Percentiles rank a stretch among this genome's conserved stretches.
Evolutionary conservation across 345 rosid genomes (phyloP).

Genomic region (Eutrema yunnanense): DNA sequence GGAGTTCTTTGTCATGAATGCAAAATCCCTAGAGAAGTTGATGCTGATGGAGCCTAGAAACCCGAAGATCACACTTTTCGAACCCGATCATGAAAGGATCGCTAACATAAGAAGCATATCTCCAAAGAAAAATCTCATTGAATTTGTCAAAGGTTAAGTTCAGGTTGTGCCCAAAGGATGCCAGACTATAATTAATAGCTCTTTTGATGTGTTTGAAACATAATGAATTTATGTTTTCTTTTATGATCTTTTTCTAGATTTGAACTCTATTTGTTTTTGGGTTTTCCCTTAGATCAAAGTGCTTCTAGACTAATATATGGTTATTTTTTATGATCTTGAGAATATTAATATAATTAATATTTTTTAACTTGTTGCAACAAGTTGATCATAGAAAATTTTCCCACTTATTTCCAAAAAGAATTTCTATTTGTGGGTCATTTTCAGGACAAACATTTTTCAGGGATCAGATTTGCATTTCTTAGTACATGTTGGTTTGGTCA

Average conservation of each 20-base stretch:
- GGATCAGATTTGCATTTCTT: too few relatives aligned
- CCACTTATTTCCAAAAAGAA: too few relatives aligned
- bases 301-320: not conserved
- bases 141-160: not conserved
- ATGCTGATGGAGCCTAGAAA: not conserved
- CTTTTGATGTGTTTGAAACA: not conserved
- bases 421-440: too few relatives aligned
- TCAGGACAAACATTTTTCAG: too few relatives aligned
- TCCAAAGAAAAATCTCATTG: not conserved
- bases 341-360: too few relatives aligned
- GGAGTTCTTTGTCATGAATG: not conserved
- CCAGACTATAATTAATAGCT: not conserved
- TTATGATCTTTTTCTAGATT: not conserved
- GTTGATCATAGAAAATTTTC: too few relatives aligned
- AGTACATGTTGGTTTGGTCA: too few relatives aligned
- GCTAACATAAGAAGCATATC: not conserved
- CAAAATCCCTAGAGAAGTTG: not conserved
- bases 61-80: too few relatives aligned
- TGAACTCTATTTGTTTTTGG: not conserved
- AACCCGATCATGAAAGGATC: not conserved
- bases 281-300: not conserved
- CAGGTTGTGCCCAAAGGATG: not conserved
- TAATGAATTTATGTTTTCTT: not conserved
- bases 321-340: too few relatives aligned
- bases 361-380: too few relatives aligned